Evolutionary conservation across 2,329 filamentous ascomycete species (phyloP).

Genomic region (Fusarium secorum): DNA sequence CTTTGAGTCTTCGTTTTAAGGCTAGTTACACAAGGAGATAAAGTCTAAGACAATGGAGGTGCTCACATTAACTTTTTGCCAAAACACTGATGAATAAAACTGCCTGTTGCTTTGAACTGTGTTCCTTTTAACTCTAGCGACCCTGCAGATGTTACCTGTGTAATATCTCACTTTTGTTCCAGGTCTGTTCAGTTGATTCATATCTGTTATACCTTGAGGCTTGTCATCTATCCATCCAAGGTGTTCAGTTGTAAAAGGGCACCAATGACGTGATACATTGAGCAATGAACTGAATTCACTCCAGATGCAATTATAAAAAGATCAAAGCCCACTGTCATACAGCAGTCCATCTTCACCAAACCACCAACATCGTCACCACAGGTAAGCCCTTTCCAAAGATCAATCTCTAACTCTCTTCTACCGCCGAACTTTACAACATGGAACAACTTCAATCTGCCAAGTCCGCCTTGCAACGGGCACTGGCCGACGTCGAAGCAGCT

Average conservation of each 20-base stretch:
- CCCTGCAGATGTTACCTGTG: rapidly evolving
- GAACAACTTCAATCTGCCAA: background rate
- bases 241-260: no score
- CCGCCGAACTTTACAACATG: background rate
- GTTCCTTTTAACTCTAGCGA: rapidly evolving
- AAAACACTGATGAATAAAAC: background rate
- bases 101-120: background rate
- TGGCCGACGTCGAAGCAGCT: background rate
- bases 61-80: rapidly evolving
- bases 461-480: background rate
- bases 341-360: background rate
- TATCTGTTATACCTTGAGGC: background rate
- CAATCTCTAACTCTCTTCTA: background rate
- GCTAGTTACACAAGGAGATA: rapidly evolving
- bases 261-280: background rate
- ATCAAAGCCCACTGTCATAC: rapidly evolving
- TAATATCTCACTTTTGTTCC: background rate
- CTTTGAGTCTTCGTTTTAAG: rapidly evolving
- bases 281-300: background rate
- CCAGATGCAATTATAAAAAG: background rate
- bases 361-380: no score
- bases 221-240: background rate
- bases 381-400: background rate
- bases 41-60: rapidly evolving
- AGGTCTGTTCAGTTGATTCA: background rate